phyloP scores from a whole-genome alignment of 208 protist genomes.

The Vickermania spadyakhi region DNA sequence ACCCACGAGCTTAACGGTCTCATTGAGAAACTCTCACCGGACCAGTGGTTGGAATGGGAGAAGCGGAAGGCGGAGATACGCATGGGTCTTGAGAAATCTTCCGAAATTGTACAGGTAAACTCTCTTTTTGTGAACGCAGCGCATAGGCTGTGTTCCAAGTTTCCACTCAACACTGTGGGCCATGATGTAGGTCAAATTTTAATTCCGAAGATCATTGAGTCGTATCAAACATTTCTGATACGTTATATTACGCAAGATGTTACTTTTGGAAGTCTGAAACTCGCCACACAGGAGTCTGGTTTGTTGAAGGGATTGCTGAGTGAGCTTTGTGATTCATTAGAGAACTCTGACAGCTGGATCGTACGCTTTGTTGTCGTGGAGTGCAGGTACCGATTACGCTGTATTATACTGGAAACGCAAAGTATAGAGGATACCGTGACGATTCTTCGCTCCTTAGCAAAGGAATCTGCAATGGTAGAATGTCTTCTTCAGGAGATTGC shows the following conservation, averaged over 20 bases:
- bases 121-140: neutral
- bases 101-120: neutral
- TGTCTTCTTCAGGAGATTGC: neutral
- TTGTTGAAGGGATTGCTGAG: neutral
- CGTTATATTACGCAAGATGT: neutral
- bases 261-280: neutral
- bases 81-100: neutral
- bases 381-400: neutral
- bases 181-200: neutral
- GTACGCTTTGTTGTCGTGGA: neutral
- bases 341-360: neutral
- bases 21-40: slow-evolving; percentile 3
- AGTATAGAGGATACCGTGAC: neutral
- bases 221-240: neutral
- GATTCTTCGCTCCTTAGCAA: neutral
- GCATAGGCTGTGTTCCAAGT: neutral
- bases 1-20: neutral
- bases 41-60: slow-evolving; percentile 13
- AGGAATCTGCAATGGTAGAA: neutral
- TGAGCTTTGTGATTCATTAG: neutral
- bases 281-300: neutral
- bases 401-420: neutral
- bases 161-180: neutral
- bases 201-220: neutral
- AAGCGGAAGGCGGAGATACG: slow-evolving; percentile 6